Evolutionary conservation across 257 asterid genomes (phyloP).

Genomic region (Plantago elongata): DNA sequence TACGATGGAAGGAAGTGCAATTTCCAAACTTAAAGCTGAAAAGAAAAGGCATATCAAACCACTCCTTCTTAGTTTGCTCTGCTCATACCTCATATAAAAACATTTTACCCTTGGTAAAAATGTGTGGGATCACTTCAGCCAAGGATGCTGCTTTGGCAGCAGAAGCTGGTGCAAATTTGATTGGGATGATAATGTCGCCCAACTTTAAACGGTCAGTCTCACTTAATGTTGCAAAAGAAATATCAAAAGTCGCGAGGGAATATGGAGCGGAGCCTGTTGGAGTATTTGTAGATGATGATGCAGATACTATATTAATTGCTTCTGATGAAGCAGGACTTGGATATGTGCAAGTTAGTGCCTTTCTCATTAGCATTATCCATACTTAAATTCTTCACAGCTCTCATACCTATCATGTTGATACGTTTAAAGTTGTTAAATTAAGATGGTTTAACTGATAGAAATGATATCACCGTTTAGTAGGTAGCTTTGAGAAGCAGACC

Average conservation of each 20-base stretch:
- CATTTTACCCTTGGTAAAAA: slow-evolving; percentile 58
- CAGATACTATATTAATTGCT: slow-evolving; percentile 60
- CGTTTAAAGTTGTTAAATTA: background rate
- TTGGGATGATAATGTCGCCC: slow-evolving; percentile 97
- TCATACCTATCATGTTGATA: slow-evolving; percentile 12
- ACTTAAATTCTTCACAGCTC: slow-evolving; percentile 12
- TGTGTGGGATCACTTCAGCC: slow-evolving; percentile 90
- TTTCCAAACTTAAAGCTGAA: slow-evolving; percentile 22
- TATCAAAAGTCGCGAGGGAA: slow-evolving; percentile 61
- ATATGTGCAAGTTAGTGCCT: slow-evolving; percentile 67
- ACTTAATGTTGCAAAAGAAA: slow-evolving; percentile 73
- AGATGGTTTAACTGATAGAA: too few species aligned
- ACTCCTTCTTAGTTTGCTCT: slow-evolving; percentile 25
- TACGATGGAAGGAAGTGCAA: slow-evolving; percentile 23
- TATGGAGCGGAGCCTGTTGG: slow-evolving; percentile 89
- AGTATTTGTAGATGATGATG: slow-evolving; percentile 88
- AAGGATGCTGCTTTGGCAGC: slow-evolving; percentile 89
- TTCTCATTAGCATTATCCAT: slow-evolving; percentile 7
- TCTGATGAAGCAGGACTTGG: slow-evolving; percentile 71
- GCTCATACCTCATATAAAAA: slow-evolving; percentile 24
- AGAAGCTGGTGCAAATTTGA: slow-evolving; percentile 86
- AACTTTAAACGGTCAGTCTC: slow-evolving; percentile 81
- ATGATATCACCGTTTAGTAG: too few species aligned
- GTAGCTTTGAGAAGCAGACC: too few species aligned
- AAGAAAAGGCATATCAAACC: slow-evolving; percentile 29